Evolutionary conservation across 495 filamentous ascomycete genomes (phyloP), one percentile per base, ranked within the genome.

Genomic region (Tuber magnatum): DNA sequence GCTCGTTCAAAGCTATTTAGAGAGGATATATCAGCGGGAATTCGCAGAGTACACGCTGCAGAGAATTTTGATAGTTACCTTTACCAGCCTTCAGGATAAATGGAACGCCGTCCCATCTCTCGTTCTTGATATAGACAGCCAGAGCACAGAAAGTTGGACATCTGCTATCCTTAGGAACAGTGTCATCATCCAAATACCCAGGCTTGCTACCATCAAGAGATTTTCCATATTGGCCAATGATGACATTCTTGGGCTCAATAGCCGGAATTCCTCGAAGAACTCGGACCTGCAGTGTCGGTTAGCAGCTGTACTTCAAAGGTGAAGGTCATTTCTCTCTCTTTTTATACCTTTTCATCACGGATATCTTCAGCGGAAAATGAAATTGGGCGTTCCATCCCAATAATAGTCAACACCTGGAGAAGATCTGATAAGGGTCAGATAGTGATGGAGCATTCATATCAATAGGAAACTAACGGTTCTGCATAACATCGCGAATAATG

Each of bases 11-110:
- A 73, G 95, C 95, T 89, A 73, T 46, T 61, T 16, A 24, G 20
- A 41, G 22, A 16, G 69, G 14, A 32, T 18, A 41, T 24, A 68
- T 79, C 69, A 79, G 77, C 41, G 28, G 56, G 28, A 18, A 51
- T 75, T 61, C 24, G 32, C 8, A 35, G 38, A 38, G 0, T 44
- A 48, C 12, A 2, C n/a, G 24, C 20, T 56, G 20, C 43, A 68
- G 56, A 42, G 73, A 8, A 42, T 65, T 35, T 28, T 24, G n/a
- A n/a, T n/a, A 70, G 81, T 79, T 83, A 88, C 88, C 88, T 87
- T 99, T 99, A 76, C 96, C 96, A 56, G 96, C 96, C 90, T 99
- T 99, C 85, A 99, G 87, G 84, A 99, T 99, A 87, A 98, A 99
- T 61, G 96, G 96, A 71, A 99, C 96, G 74, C 96, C 96, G 79